Base-by-base conservation (phyloP, 2,329 filamentous ascomycete genomes). In the Penicillium sp. region DNA sequence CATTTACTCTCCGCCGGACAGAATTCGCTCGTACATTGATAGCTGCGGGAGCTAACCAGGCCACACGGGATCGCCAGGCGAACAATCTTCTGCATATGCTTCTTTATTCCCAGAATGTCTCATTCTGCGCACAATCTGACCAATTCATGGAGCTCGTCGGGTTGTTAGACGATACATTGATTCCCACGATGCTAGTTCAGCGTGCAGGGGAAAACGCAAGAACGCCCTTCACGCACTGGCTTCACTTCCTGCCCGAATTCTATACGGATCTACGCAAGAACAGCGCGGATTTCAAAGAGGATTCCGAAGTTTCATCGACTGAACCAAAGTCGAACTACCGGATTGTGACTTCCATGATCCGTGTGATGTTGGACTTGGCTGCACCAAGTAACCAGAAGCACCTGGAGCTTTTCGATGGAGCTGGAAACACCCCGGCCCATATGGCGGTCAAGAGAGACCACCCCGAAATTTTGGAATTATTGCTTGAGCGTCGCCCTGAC, bases 81-180 rank as follows among this genome's bases (percentile, higher is more conserved):
- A 80, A 83, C 60, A 95, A 93, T 62, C 75, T 93, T 14, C 59
- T 93, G 1, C 91, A 95, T 65, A 75, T 80, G 2, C 77, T 86
- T 10, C 52, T 74, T 4, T 43, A 43, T 6, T 63, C 77, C 36
- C 36, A 60, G 10, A 11, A 64, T 77, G 10, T 50, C 55, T 3
- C 65, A 61, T 22, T 64, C 2, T 49, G 61, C 6, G 40, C 42
- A 4, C 50, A 54, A 0, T 70, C 85, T 16, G 70, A 76, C 9
- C 58, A 69, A 1, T 69, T 91, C 38, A 72, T 90, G 5, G 73
- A 80, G 0, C 71, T 90, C 1, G 74, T 92, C 3, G 83, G 87
- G 47, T 76, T 89, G 4, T 70, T 88, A 8, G 70, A 77, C 64
- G 70, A 78, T 18, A 83, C 89, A 56, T 82, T 73, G 1, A 51